Conservation (phyloP, 495 filamentous ascomycete genomes). For the Aspergillus biplanus region DNA sequence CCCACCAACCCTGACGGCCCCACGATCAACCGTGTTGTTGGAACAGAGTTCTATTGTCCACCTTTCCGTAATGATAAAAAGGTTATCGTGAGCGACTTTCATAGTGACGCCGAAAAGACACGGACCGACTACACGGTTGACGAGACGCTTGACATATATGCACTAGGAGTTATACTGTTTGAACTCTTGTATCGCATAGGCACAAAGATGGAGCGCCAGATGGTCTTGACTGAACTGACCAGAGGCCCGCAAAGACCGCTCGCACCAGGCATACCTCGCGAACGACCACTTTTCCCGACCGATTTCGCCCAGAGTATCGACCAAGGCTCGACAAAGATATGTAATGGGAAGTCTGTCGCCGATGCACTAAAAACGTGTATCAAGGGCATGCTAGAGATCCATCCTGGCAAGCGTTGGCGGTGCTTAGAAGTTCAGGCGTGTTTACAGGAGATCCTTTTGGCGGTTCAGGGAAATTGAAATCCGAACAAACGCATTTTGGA, state of each 20-base stretch:
- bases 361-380: conserved; percentile 47
- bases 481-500: not conserved
- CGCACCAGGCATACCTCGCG: not conserved
- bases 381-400: conserved; percentile 49
- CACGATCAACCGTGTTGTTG: conserved; percentile 42
- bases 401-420: conserved; percentile 45
- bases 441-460: conserved; percentile 22
- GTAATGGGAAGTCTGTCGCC: conserved; percentile 35
- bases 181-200: conserved; percentile 54
- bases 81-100: not conserved
- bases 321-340: conserved; percentile 32
- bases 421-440: conserved; percentile 38
- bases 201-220: conserved; percentile 58
- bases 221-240: conserved; percentile 51
- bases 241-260: conserved; percentile 25
- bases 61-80: conserved; percentile 27
- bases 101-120: not conserved
- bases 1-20: conserved; percentile 20
- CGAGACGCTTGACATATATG: conserved; percentile 58
- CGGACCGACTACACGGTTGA: conserved; percentile 39
- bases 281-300: conserved; percentile 31
- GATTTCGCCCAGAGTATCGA: conserved; percentile 48
- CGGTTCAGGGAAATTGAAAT: conserved; percentile 2
- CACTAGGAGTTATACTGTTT: conserved; percentile 57
- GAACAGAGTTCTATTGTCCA: conserved; percentile 54